phyloP scores from a whole-genome alignment of 805 yeast species.

The Candida ovalis region DNA sequence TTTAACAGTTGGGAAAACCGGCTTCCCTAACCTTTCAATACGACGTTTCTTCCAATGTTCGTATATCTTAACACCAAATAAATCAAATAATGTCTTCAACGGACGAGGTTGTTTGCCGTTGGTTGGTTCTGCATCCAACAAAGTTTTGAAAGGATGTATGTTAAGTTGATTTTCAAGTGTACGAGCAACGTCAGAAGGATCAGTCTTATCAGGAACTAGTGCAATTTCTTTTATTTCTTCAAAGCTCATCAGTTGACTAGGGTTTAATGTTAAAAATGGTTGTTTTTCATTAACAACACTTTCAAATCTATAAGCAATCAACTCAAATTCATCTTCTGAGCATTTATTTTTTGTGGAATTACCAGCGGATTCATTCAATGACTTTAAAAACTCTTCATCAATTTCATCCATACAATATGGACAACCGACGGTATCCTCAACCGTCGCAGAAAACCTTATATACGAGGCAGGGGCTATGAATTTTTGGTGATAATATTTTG shows the following conservation, averaged over 20 bases:
- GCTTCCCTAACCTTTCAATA: constrained; percentile 61
- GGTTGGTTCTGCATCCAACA: constrained; percentile 47
- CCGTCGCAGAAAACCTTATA: constrained; percentile 87
- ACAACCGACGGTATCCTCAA: constrained; percentile 89
- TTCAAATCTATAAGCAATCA: constrained; percentile 71
- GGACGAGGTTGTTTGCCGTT: constrained; percentile 40
- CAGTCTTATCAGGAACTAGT: constrained; percentile 39
- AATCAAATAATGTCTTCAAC: constrained; percentile 43
- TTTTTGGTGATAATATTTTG: constrained; percentile 61
- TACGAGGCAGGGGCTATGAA: constrained; percentile 75
- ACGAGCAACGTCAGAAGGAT: constrained; percentile 56
- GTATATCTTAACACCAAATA: constrained; percentile 66
- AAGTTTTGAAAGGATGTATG: constrained; percentile 53
- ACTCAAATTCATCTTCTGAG: constrained; percentile 83
- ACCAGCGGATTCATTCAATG: constrained; percentile 34
- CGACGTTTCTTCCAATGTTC: constrained; percentile 80
- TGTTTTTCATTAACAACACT: constrained; percentile 72
- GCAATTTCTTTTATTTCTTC: constrained; percentile 62
- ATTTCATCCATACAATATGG: constrained; percentile 86
- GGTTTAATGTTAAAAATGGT: constrained; percentile 85
- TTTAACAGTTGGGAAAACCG: constrained; percentile 69
- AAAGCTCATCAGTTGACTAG: constrained; percentile 65
- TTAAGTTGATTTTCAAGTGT: constrained; percentile 53
- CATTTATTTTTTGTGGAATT: constrained; percentile 36
- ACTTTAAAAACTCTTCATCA: constrained; percentile 65